These are phyloP conservation scores for Phlegmacium glaucopus DNA, from an alignment of 768 basidiomycete species.

Conservation along the genomic window DNA sequence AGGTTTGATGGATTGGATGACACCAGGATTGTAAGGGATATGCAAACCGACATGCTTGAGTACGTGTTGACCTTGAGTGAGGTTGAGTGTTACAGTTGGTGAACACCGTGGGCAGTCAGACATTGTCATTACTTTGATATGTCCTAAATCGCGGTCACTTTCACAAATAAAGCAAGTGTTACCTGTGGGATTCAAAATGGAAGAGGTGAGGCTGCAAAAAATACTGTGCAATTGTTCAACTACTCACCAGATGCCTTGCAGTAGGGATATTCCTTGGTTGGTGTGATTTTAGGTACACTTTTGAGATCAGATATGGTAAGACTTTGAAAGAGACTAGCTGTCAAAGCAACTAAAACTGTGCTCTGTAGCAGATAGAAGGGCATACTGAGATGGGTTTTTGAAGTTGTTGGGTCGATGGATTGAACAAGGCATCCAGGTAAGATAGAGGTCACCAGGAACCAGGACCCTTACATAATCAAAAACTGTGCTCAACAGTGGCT, in stretches of 20 bases:
- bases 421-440: constrained; percentile 11
- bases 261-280: constrained; percentile 10
- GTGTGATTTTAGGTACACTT: constrained; percentile 7
- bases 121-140: background rate
- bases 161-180: constrained; percentile 15
- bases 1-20: constrained; percentile 4
- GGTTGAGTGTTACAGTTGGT: constrained; percentile 6
- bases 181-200: background rate
- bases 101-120: constrained; percentile 8
- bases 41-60: constrained; percentile 23
- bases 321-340: constrained; percentile 10
- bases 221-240: background rate
- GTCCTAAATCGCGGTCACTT: constrained; percentile 3
- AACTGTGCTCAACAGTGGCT: too few species aligned
- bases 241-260: constrained; percentile 3
- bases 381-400: background rate
- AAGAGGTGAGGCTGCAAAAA: background rate
- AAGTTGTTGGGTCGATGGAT: constrained; percentile 11
- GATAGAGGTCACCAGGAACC: too few species aligned
- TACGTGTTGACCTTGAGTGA: constrained; percentile 9
- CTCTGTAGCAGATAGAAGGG: constrained; percentile 18
- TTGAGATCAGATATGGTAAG: constrained; percentile 3
- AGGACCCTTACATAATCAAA: too few species aligned
- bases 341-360: constrained; percentile 8
- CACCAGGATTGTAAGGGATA: constrained; percentile 15